A percentile compares a stretch with the other conserved stretches of the same genome.
Conservation (phyloP, 768 basidiomycete species). For the Xerocomellus dryophilus region DNA sequence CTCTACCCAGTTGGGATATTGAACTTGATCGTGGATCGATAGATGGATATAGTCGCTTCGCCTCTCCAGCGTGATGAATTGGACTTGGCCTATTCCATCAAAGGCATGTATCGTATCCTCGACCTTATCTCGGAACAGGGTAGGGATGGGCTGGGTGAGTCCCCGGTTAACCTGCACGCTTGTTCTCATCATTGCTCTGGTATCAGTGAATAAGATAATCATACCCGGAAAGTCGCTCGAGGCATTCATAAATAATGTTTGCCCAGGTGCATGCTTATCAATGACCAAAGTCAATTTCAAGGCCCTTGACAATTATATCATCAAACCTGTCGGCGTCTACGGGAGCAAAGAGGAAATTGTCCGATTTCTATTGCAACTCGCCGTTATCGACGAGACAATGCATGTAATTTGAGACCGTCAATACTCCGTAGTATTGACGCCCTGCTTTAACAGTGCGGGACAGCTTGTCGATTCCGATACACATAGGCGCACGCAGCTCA, state of each 20-base stretch:
- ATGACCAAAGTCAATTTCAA: constrained; percentile 58
- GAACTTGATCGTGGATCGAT: not conserved
- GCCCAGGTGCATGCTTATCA: constrained; percentile 50
- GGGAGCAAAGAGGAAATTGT: no score
- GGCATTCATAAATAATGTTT: constrained; percentile 46
- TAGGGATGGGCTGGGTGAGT: constrained; percentile 49
- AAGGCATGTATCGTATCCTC: constrained; percentile 51
- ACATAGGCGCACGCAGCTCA: no score
- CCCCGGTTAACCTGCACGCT: not conserved
- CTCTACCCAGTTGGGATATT: not conserved
- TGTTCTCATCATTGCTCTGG: not conserved
- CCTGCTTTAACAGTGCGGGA: no score
- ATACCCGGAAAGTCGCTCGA: constrained; percentile 51
- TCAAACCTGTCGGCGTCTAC: no score
- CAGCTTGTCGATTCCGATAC: no score
- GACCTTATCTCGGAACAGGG: constrained; percentile 52
- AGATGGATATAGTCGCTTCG: constrained; percentile 19
- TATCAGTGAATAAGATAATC: constrained; percentile 59
- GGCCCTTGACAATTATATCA: constrained; percentile 40
- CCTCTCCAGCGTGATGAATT: constrained; percentile 6
- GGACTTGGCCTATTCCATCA: constrained; percentile 33
- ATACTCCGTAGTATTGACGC: no score
- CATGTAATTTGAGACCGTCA: no score
- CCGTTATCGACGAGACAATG: no score
- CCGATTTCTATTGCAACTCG: no score